These are phyloP conservation scores for Tilletia caries DNA, from an alignment of 1,284 basidiomycete species.

Conservation along the genomic window DNA sequence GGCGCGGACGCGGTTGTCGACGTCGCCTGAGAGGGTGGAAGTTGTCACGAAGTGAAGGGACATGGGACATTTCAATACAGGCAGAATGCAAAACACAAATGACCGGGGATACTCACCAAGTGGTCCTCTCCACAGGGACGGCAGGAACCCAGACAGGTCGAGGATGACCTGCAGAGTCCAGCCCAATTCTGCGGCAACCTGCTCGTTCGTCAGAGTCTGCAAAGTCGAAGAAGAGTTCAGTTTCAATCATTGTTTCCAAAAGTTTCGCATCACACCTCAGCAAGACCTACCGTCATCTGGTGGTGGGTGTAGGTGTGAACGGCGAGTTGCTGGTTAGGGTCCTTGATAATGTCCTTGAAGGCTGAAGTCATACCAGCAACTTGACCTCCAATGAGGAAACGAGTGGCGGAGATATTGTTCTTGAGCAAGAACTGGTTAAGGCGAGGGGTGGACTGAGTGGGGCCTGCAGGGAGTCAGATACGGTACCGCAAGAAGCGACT, in stretches of 20 bases:
- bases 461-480: constrained; percentile 55
- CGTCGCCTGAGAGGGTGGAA: constrained; percentile 45
- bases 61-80: no score
- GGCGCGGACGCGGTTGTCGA: constrained; percentile 52
- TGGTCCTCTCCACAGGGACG: constrained; percentile 44
- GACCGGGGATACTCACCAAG: constrained; percentile 17
- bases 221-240: background rate
- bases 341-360: constrained; percentile 16
- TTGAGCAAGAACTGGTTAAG: constrained; percentile 24
- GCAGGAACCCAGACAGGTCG: constrained; percentile 65
- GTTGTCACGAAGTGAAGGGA: no score
- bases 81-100: constrained; percentile 14
- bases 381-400: constrained; percentile 57
- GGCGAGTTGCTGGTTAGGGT: constrained; percentile 46
- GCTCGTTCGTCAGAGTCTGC: constrained; percentile 69
- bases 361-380: constrained; percentile 10
- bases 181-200: constrained; percentile 88
- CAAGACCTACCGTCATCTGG: constrained; percentile 63
- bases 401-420: constrained; percentile 40
- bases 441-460: constrained; percentile 11
- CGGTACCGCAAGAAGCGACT: no score
- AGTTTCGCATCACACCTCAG: no score
- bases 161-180: constrained; percentile 79
- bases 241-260: background rate
- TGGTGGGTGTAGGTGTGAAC: constrained; percentile 60